Percentiles rank a stretch among this genome's conserved stretches.
phyloP scores from a whole-genome alignment of 2,329 filamentous ascomycete genomes.

The Botrytis porri region DNA sequence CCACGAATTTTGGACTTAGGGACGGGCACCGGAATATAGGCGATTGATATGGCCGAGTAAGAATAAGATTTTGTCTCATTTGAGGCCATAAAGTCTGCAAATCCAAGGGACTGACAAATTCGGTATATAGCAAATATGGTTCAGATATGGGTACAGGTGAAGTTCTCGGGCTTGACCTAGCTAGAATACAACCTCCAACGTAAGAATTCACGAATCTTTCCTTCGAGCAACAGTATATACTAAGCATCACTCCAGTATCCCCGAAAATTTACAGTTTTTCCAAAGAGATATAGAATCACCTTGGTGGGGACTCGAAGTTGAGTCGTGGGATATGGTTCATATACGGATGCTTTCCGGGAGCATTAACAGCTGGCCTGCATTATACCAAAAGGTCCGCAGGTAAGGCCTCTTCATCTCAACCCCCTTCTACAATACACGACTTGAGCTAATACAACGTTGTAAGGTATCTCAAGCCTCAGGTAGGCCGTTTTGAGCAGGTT shows the following conservation, averaged over 20 bases:
- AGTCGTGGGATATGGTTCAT: constrained; percentile 68
- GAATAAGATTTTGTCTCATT: constrained; percentile 35
- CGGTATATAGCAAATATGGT: constrained; percentile 18
- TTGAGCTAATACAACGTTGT: constrained; percentile 26
- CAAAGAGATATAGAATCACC: constrained; percentile 75
- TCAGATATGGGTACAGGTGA: constrained; percentile 37
- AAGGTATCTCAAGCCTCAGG: constrained; percentile 67
- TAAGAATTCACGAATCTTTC: constrained; percentile 37
- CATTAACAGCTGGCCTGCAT: constrained; percentile 69
- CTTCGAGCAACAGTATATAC: background rate
- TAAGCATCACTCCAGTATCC: constrained; percentile 54
- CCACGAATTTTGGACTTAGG: constrained; percentile 64
- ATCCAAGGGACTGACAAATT: constrained; percentile 11
- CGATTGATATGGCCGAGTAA: constrained; percentile 79
- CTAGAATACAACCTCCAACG: constrained; percentile 57
- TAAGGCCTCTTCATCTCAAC: constrained; percentile 42
- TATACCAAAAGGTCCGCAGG: constrained; percentile 70
- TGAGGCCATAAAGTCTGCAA: background rate
- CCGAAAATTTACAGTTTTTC: constrained; percentile 64
- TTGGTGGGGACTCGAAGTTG: constrained; percentile 53
- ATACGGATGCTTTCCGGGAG: constrained; percentile 76
- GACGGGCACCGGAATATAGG: constrained; percentile 89
- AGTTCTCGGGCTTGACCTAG: constrained; percentile 60
- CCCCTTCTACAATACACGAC: background rate
- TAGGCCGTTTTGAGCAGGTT: constrained; percentile 79